A percentile compares a stretch with the other conserved stretches of the same genome.
Evolutionary conservation across 2,329 filamentous ascomycete genomes (phyloP).

Genomic region (Penicillium hesseltinei): DNA sequence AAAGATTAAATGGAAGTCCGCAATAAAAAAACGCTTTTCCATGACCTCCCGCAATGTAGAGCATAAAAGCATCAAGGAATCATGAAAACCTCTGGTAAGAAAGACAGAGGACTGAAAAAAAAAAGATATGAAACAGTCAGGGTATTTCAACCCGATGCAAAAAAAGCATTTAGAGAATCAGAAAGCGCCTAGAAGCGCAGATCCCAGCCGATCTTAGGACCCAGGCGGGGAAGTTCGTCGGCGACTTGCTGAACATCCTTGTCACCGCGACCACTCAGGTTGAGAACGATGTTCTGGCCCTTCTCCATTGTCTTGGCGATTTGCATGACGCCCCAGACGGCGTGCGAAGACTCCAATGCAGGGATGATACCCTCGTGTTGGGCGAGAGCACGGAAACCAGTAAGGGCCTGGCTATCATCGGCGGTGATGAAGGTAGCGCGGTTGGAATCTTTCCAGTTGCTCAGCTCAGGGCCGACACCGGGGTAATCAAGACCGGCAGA

Average conservation of each 20-base stretch:
- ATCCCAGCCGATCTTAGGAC: slow-evolving; percentile 80
- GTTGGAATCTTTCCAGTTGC: slow-evolving; percentile 85
- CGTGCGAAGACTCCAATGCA: slow-evolving; percentile 89
- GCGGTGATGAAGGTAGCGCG: slow-evolving; percentile 87
- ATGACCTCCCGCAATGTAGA: slow-evolving; percentile 2
- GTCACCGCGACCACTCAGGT: slow-evolving; percentile 87
- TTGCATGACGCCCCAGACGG: slow-evolving; percentile 83
- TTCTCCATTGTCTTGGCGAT: slow-evolving; percentile 89
- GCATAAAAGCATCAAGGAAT: not conserved
- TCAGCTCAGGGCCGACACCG: slow-evolving; percentile 89
- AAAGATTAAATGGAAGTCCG: not conserved
- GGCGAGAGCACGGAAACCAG: slow-evolving; percentile 78
- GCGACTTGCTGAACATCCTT: slow-evolving; percentile 99
- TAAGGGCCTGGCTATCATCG: slow-evolving; percentile 86
- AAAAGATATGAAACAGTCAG: not conserved
- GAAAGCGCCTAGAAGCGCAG: slow-evolving; percentile 49
- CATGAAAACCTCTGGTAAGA: not conserved
- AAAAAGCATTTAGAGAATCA: not conserved
- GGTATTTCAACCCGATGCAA: not conserved
- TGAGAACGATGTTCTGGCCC: slow-evolving; percentile 88
- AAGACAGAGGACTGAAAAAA: not conserved
- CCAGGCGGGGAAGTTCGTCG: slow-evolving; percentile 83
- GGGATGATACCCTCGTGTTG: slow-evolving; percentile 96
- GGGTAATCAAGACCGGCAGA: slow-evolving; percentile 97
- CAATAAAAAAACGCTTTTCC: slow-evolving; percentile 9